Evolutionary conservation across 441 rosid species (phyloP).

Genomic region (Croton laevigatus): DNA sequence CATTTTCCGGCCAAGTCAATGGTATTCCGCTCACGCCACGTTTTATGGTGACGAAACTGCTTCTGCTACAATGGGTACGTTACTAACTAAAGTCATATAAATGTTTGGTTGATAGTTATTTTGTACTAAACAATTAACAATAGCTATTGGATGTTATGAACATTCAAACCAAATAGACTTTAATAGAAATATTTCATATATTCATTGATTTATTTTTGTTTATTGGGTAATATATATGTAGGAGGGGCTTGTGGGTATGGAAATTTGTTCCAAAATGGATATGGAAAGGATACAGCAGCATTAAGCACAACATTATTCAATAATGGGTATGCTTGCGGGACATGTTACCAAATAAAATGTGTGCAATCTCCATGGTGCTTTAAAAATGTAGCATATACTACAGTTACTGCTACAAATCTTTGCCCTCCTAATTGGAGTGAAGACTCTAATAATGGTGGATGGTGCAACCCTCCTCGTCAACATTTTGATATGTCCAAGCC

Average conservation of each 20-base stretch:
- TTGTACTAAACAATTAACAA: too few relatives aligned
- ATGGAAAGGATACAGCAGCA: constrained; percentile 64
- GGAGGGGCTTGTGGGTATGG: constrained; percentile 96
- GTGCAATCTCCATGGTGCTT: constrained; percentile 47
- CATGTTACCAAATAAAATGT: constrained; percentile 68
- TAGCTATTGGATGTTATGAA: too few relatives aligned
- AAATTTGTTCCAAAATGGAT: constrained; percentile 57
- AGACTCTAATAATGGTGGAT: constrained; percentile 73
- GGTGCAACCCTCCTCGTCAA: constrained; percentile 84
- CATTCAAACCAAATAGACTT: too few relatives aligned
- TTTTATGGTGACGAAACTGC: constrained; percentile 86
- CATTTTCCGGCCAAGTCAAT: constrained; percentile 44
- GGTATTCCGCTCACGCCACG: constrained; percentile 74
- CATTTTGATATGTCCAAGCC: constrained; percentile 93
- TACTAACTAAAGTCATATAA: too few relatives aligned
- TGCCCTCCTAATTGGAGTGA: constrained; percentile 86
- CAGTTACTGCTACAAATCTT: constrained; percentile 71
- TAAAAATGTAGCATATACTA: constrained; percentile 32
- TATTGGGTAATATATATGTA: constrained; percentile 11
- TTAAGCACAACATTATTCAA: constrained; percentile 67
- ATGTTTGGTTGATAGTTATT: too few relatives aligned
- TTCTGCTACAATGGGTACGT: constrained; percentile 65
- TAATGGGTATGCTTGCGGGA: constrained; percentile 70
- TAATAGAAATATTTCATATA: background rate
- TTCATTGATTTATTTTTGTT: background rate